Evolutionary conservation across 306 rosid species (phyloP), one percentile per base, ranked within the genome.

Genomic region (Notholithocarpus densiflorus): DNA sequence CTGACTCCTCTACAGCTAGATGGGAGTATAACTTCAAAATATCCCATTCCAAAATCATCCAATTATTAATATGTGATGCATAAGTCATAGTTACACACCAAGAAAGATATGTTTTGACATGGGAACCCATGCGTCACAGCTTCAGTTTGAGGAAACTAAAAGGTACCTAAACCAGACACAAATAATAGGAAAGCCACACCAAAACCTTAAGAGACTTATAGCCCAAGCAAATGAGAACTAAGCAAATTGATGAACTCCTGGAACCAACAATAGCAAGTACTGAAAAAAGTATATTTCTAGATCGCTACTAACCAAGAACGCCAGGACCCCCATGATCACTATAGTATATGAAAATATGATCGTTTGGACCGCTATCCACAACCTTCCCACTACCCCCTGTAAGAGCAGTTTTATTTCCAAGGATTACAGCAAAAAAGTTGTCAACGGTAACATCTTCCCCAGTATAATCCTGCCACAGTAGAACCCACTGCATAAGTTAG

Each of bases 281-380:
- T n/a, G 17, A 2, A 3, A n/a, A 26, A 6, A 62, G 34, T n/a
- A 71, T 40, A 72, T 43, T 27, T 29, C 19, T 17, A 54, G 40
- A 57, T 66, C 64, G 64, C 56, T 45, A 87, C 98, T 93, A 79
- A 96, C 99, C 98, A 61, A 96, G 98, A 56, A 91, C 88, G 26
- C 98, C 99, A n/a, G 98, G 92, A 82, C 98, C 99, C 20, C 99
- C 99, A 74, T 96, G 99, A 73, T 96, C 99, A 26, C 88, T 79
- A 21, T 91, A 96, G 83, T 72, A 96, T 52, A 96, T 75, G 81
- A 96, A 96, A 78, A 96, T 93, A 77, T 89, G 99, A 86, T 96
- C 99, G 65, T 90, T 75, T 53, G 99, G 99, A 56, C 99, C 98
- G 51, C 98, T 96, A 71, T 93, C 88, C 56, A 93, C 96, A 79